Evolutionary conservation across 129 eudicot species (phyloP).

Genomic region (Ambrosia trifida): DNA sequence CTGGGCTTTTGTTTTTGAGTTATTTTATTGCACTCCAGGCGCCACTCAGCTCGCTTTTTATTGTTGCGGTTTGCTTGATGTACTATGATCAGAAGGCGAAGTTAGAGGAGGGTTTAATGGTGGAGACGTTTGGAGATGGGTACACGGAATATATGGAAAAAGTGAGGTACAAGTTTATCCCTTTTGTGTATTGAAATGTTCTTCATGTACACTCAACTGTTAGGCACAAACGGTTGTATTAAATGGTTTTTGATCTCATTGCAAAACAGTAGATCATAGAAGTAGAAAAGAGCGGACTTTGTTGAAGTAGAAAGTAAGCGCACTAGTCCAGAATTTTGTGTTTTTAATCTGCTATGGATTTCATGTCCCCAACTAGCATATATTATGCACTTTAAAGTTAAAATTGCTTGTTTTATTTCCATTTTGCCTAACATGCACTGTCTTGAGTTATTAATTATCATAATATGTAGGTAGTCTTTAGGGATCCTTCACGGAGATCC

Average conservation of each 20-base stretch:
- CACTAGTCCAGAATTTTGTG: not conserved
- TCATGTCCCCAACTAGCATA: not conserved
- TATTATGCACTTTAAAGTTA: not conserved
- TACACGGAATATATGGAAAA: slow-evolving; percentile 61
- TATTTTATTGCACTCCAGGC: slow-evolving; percentile 74
- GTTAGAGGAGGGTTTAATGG: slow-evolving; percentile 72
- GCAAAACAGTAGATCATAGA: slow-evolving; percentile 21
- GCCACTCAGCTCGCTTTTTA: slow-evolving; percentile 56
- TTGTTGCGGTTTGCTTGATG: slow-evolving; percentile 51
- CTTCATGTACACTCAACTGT: slow-evolving; percentile 20
- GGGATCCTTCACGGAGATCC: slow-evolving; percentile 19
- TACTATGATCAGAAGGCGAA: slow-evolving; percentile 82
- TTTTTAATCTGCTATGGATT: not conserved
- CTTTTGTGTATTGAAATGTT: slow-evolving; percentile 64
- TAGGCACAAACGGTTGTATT: slow-evolving; percentile 23
- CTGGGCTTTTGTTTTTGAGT: slow-evolving; percentile 66
- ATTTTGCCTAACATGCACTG: not conserved
- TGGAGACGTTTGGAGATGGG: slow-evolving; percentile 60
- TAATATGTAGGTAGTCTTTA: not conserved
- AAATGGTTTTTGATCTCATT: slow-evolving; percentile 25
- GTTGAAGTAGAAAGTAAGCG: slow-evolving; percentile 18
- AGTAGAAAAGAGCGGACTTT: slow-evolving; percentile 22
- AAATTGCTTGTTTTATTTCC: not conserved
- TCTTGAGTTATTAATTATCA: not conserved
- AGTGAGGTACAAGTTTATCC: slow-evolving; percentile 83